These are phyloP conservation scores for Glaciozyma antarctica DNA, from an alignment of 768 basidiomycete species.

Conservation along the genomic window DNA sequence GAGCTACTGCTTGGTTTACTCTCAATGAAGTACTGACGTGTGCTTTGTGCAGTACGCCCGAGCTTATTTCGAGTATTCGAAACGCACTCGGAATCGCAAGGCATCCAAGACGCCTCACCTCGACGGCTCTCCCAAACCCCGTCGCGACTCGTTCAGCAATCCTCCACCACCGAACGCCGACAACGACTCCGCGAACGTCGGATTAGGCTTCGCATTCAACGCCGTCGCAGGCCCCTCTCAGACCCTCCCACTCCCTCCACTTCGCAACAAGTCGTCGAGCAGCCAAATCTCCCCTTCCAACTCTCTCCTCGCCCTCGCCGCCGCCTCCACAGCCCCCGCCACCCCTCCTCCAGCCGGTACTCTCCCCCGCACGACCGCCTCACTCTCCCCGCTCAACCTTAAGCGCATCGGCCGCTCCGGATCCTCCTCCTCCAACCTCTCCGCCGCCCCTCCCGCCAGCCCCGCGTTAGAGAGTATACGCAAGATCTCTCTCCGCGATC, in stretches of 20 bases:
- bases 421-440: neutral
- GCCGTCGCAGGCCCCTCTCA: too few species aligned
- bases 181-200: too few species aligned
- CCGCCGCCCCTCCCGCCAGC: neutral
- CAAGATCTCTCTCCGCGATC: slow-evolving; percentile 1
- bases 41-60: neutral
- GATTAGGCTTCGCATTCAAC: too few species aligned
- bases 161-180: neutral
- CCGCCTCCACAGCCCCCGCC: too few species aligned
- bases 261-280: too few species aligned
- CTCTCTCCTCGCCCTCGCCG: too few species aligned
- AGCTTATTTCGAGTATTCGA: neutral
- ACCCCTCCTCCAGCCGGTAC: too few species aligned
- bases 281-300: too few species aligned
- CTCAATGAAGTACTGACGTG: neutral
- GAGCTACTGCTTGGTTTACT: neutral
- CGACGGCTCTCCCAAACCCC: neutral
- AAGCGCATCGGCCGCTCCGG: neutral
- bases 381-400: neutral
- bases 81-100: neutral
- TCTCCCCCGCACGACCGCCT: neutral
- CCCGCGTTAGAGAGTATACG: neutral
- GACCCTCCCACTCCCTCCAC: too few species aligned
- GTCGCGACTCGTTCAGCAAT: neutral
- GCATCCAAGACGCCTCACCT: neutral